A percentile compares a stretch with the other conserved stretches of the same genome.
phyloP scores from a whole-genome alignment of 768 basidiomycete species.

The Psilocybe subaeruginosa region DNA sequence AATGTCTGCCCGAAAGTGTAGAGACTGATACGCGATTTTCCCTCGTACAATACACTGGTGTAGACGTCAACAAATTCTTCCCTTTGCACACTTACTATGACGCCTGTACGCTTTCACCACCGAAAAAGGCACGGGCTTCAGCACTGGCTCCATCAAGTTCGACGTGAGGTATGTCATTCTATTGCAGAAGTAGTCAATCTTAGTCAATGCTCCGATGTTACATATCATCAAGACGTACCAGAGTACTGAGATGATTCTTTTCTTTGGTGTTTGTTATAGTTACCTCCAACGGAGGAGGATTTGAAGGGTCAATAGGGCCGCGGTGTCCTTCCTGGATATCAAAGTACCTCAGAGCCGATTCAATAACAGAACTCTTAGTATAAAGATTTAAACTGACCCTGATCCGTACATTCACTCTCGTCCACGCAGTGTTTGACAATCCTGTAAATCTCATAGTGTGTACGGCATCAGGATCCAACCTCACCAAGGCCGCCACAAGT shows the following conservation, averaged over 20 bases:
- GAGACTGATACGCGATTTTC: too few species aligned
- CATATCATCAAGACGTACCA: slow-evolving; percentile 24
- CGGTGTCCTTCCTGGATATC: slow-evolving; percentile 26
- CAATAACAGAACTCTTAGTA: neutral
- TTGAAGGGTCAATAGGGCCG: slow-evolving; percentile 26
- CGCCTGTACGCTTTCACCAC: slow-evolving; percentile 22
- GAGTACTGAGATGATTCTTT: slow-evolving; percentile 32
- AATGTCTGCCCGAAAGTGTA: too few species aligned
- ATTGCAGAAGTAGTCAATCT: neutral
- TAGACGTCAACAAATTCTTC: too few species aligned
- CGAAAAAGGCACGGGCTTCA: slow-evolving; percentile 38
- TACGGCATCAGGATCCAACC: slow-evolving; percentile 48
- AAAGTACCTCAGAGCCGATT: neutral
- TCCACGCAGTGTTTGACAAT: slow-evolving; percentile 78
- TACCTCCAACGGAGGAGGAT: slow-evolving; percentile 34
- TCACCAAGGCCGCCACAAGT: slow-evolving; percentile 56
- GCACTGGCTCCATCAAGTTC: slow-evolving; percentile 28
- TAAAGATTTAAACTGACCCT: slow-evolving; percentile 36
- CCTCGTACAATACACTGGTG: too few species aligned
- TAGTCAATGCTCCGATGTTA: neutral
- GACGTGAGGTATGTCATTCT: slow-evolving; percentile 22
- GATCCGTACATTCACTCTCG: slow-evolving; percentile 48
- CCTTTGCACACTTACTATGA: neutral
- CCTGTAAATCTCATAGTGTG: slow-evolving; percentile 44
- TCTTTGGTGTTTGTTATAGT: slow-evolving; percentile 39